Evolutionary conservation across 345 rosid genomes (phyloP), one percentile per base, ranked within the genome.

Genomic region (Balakata baccata): DNA sequence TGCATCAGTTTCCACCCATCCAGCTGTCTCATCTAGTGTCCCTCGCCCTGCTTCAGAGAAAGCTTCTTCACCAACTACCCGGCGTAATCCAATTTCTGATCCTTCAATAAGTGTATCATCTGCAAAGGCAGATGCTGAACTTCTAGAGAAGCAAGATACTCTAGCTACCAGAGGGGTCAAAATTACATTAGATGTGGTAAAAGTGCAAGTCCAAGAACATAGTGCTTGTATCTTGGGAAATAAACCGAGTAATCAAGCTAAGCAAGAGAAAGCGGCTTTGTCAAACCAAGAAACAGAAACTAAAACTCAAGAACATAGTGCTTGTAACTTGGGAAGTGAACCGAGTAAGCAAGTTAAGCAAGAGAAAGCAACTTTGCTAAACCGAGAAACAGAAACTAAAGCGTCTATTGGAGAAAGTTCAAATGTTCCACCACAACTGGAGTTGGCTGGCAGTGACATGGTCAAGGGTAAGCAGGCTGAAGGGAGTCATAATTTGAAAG

Each of bases 161-260:
- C 78, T 71, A 57, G 50, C 71, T 71, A 76, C 49, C 0, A 74
- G 73, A 75, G 81, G 60, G 52, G 64, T 64, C 20, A 47, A 74
- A 66, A 61, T 70, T 74, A 59, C 69, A 75, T 56, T 71, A 5
- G 79, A 51, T 74, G 71, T 58, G 52, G 81, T 66, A 20, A 81
- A 73, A 74, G 81, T 39, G 64, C 80, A 71, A 76, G 75, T 77
- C 63, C 83, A 60, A 75, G 82, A 74, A 66, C 70, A 49, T 78
- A 66, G 68, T 71, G 57, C 79, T 59, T 61, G 57, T 49, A 73
- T 56, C 29, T 13, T 49, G 10, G 68, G 68, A 41, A 75, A 72
- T 74, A 75, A 58, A 23, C 57, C 16, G 0, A 63, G 70, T 6
- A 73, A 66, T 69, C 74, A 74, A 77, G 70, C 47, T 38, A 20